phyloP scores from a whole-genome alignment of 2,329 filamentous ascomycete species.

The Aspergillus sp. region DNA sequence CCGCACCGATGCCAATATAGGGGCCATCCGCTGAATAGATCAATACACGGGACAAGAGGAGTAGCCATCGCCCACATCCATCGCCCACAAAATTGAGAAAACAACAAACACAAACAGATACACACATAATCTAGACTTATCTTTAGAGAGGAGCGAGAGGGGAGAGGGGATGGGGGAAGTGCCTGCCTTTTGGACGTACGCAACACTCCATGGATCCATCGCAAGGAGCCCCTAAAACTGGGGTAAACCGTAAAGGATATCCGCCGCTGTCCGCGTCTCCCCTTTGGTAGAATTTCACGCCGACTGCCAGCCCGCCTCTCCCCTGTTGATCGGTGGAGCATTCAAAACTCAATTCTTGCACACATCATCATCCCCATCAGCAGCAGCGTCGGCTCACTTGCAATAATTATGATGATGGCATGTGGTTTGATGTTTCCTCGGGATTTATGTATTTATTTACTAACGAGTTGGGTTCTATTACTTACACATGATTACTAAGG shows the following conservation, averaged over 20 bases:
- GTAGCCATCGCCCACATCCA: no score
- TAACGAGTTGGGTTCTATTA: not conserved
- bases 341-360: not conserved
- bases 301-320: constrained; percentile 11
- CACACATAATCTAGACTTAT: no score
- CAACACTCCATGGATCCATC: not conserved
- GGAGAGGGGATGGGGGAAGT: not conserved
- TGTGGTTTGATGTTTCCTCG: not conserved
- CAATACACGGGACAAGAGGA: no score
- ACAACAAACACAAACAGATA: no score
- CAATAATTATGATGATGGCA: not conserved
- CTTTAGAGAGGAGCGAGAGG: no score
- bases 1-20: no score
- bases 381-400: not conserved
- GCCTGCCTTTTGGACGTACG: not conserved
- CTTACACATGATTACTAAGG: not conserved
- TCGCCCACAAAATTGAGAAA: no score
- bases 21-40: no score
- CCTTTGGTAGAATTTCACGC: not conserved
- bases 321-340: constrained; percentile 27
- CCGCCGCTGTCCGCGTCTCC: not conserved
- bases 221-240: not conserved
- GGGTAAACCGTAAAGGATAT: not conserved
- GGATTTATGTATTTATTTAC: not conserved
- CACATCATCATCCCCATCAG: not conserved